Evolutionary conservation across 108 stramenopile genomes (phyloP).

Genomic region (Cyclotella distinguenda): DNA sequence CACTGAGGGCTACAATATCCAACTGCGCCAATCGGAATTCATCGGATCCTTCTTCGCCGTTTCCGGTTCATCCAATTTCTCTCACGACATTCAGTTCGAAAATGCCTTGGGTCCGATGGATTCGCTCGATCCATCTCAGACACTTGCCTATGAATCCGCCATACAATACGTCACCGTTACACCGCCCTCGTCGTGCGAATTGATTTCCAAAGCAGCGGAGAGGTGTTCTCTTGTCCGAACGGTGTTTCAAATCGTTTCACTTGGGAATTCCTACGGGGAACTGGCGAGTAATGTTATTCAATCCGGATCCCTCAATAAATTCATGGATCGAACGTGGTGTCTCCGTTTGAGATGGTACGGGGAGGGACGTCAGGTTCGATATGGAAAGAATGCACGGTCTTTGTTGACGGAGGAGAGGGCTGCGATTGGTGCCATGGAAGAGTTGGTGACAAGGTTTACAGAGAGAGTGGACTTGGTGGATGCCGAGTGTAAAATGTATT

Average conservation of each 20-base stretch:
- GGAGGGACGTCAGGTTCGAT: constrained; percentile 48
- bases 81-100: constrained; percentile 27
- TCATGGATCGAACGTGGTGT: constrained; percentile 83
- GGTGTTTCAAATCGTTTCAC: constrained; percentile 60
- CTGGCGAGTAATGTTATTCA: constrained; percentile 32
- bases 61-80: background rate
- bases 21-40: constrained; percentile 46
- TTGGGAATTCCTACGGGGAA: constrained; percentile 44
- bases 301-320: constrained; percentile 60
- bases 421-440: constrained; percentile 56
- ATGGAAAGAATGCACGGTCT: constrained; percentile 71
- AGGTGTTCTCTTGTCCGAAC: constrained; percentile 76
- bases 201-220: constrained; percentile 37
- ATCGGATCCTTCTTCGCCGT: constrained; percentile 6
- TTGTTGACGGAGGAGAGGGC: constrained; percentile 56
- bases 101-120: constrained; percentile 42
- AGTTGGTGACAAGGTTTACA: constrained; percentile 56
- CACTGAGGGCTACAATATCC: constrained; percentile 39
- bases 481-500: constrained; percentile 72
- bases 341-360: constrained; percentile 76
- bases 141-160: constrained; percentile 59
- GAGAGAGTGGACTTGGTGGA: constrained; percentile 68
- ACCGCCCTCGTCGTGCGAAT: background rate
- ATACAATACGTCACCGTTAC: constrained; percentile 66
- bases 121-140: constrained; percentile 20